Base-by-base conservation (phyloP, 192 early-diverging fungal species). In the Coemansia sp. region DNA sequence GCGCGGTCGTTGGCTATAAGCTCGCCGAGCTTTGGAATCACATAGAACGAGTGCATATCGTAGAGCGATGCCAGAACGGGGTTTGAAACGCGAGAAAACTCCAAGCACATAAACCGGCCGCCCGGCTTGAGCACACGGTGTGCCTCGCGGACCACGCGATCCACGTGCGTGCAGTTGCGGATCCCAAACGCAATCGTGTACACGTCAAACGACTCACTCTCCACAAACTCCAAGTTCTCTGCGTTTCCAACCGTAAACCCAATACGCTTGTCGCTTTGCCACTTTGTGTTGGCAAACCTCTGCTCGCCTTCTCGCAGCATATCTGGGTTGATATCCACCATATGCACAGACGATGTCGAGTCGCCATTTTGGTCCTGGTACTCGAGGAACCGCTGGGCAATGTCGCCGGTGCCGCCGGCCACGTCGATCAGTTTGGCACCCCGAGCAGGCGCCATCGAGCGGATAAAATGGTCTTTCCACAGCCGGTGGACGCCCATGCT, bases 171-270 rank as follows among this genome's bases (percentile, higher is more conserved):
- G 79, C 93, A 95, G 78, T 99, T 99, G 64, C 95, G 88, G 66
- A 99, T 99, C 19, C 97, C 97, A 82, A 98, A 98, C 22, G 97
- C 94, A 60, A 99, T 99, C 2, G 95, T 94, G 71, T 96, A 99
- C 1, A 88, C 90, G 71, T 99, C 97, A 51, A 93, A 86, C n/a
- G n/a, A n/a, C n/a, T n/a, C n/a, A n/a, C n/a, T n/a, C n/a, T n/a
- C n/a, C n/a, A n/a, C 87, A 27, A 83, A 73, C 15, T 77, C 85
- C 51, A 98, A 79, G 27, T 89, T 73, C 76, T 98, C 95, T 11
- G 96, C 96, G 66, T 98, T 96, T 27, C 93, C 93, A 15, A 91
- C 90, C 38, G 85, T 75, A 69, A 94, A 96, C 3, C 70, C 65
- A 7, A 93, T 85, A 58, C 93, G 86, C 7, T 72, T 72, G 5